Evolutionary conservation across 192 early-diverging fungal genomes (phyloP).

Genomic region (Linnemannia elongata): DNA sequence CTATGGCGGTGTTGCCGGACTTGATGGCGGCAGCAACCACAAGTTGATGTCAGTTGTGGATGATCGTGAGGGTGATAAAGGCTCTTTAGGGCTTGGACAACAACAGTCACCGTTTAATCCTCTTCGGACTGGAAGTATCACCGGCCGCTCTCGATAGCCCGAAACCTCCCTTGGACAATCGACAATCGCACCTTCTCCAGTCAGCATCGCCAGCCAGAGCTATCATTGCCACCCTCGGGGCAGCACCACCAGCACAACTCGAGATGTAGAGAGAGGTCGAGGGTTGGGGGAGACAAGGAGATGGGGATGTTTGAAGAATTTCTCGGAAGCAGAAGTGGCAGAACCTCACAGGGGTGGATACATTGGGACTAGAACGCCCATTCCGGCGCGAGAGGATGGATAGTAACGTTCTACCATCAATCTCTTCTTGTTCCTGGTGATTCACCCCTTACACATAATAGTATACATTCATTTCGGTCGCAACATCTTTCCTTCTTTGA

Average conservation of each 20-base stretch:
- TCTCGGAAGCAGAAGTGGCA: too few relatives aligned
- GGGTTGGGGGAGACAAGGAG: too few relatives aligned
- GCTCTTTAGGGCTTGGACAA: background rate
- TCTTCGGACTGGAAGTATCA: background rate
- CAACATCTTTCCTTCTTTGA: background rate
- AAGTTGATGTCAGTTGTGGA: background rate
- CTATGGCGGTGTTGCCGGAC: background rate
- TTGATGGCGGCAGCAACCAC: background rate
- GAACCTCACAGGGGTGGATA: too few relatives aligned
- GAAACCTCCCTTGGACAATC: too few relatives aligned
- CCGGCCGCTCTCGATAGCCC: background rate
- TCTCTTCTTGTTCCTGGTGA: background rate
- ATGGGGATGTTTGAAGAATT: too few relatives aligned
- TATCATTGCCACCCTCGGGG: too few relatives aligned
- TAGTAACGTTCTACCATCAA: background rate
- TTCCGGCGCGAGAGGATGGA: too few relatives aligned
- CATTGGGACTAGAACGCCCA: too few relatives aligned
- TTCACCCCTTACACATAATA: background rate
- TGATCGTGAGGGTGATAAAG: background rate
- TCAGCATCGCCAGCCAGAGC: too few relatives aligned
- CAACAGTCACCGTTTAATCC: background rate
- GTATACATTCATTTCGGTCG: background rate
- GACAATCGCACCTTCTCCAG: too few relatives aligned
- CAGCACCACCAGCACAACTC: too few relatives aligned
- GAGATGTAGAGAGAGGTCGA: too few relatives aligned